phyloP scores from a whole-genome alignment of 306 rosid species.

The Canavalia gladiata region DNA sequence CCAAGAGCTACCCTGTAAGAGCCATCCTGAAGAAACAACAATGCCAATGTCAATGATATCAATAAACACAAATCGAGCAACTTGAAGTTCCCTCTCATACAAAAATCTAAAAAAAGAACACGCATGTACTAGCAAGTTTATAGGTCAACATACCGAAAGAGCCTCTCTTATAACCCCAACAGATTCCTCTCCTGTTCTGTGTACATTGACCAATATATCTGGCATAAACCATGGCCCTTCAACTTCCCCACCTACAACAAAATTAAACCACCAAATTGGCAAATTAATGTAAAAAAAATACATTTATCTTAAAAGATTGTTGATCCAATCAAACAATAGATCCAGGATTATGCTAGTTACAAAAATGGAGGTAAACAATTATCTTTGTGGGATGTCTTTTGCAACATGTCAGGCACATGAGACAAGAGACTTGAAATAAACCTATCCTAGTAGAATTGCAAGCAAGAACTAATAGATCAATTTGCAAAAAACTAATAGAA shows the following conservation, averaged over 20 bases:
- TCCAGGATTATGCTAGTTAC: constrained; percentile 2
- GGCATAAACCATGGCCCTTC: constrained; percentile 95
- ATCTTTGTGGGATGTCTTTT: neutral
- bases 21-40: constrained; percentile 76
- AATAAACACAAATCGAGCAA: neutral
- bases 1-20: constrained; percentile 81
- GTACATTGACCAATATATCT: constrained; percentile 88
- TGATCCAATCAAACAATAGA: constrained; percentile 9
- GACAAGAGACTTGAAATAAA: neutral
- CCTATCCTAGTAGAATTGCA: neutral
- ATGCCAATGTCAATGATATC: neutral
- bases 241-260: constrained; percentile 80
- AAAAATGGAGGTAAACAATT: constrained; percentile 19
- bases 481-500: constrained; percentile 23
- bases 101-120: constrained; percentile 14
- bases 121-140: constrained; percentile 2
- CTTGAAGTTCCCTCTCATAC: neutral
- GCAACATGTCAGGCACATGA: constrained; percentile 5
- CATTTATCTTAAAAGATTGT: constrained; percentile 7
- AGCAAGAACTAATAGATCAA: neutral
- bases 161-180: constrained; percentile 84
- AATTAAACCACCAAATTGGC: constrained; percentile 26
- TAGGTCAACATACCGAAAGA: constrained; percentile 74
- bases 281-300: constrained; percentile 3
- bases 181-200: constrained; percentile 80